Conservation (phyloP, 179 eudicot species). For the Camellia oleifera region DNA sequence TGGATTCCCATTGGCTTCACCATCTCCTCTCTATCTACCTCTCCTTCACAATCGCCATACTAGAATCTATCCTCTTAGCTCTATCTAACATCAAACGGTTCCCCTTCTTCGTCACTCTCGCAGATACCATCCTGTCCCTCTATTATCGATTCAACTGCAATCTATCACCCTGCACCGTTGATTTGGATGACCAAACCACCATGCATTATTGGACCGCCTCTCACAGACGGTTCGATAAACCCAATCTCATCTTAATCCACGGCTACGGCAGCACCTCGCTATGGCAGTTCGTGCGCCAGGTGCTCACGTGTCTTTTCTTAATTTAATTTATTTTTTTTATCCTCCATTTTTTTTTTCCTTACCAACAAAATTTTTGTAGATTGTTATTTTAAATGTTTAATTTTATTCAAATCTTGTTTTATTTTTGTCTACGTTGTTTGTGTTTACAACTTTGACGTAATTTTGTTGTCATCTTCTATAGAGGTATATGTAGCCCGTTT, state of each 20-base stretch:
- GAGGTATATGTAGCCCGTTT: too few relatives aligned
- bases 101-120: constrained; percentile 30
- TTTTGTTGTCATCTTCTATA: too few relatives aligned
- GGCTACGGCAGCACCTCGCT: constrained; percentile 57
- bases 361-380: too few relatives aligned
- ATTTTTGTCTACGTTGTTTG: too few relatives aligned
- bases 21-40: constrained; percentile 22
- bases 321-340: too few relatives aligned
- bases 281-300: constrained; percentile 48
- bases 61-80: not conserved
- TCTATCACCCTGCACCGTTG: constrained; percentile 43
- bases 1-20: constrained; percentile 13
- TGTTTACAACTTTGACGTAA: too few relatives aligned
- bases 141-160: constrained; percentile 32
- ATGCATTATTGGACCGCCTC: constrained; percentile 49
- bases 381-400: too few relatives aligned
- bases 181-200: constrained; percentile 53
- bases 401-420: too few relatives aligned
- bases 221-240: constrained; percentile 37
- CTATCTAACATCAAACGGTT: constrained; percentile 17
- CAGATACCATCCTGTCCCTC: constrained; percentile 27
- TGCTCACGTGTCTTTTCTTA: too few relatives aligned
- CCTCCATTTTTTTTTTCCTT: too few relatives aligned
- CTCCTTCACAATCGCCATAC: constrained; percentile 9
- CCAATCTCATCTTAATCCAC: constrained; percentile 55